Percentiles rank a stretch among this genome's conserved stretches.
Evolutionary conservation across 1,284 basidiomycete species (phyloP).

Genomic region (Inonotus obliquus): DNA sequence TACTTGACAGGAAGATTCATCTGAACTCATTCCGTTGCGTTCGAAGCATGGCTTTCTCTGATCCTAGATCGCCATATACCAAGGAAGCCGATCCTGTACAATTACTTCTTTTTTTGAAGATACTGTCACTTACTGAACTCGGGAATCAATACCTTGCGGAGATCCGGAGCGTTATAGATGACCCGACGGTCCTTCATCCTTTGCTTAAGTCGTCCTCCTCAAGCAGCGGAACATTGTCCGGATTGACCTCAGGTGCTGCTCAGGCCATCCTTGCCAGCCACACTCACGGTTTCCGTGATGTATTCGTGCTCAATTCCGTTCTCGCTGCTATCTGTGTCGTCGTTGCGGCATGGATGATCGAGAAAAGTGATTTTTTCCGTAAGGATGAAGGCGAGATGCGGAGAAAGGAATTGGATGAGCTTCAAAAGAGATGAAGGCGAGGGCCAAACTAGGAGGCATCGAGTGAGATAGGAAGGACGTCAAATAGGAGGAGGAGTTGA

Average conservation of each 20-base stretch:
- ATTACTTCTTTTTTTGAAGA: too few relatives aligned
- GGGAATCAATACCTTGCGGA: too few relatives aligned
- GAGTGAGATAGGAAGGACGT: not conserved
- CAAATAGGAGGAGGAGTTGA: not conserved
- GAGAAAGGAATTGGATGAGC: slow-evolving; percentile 22
- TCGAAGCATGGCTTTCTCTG: too few relatives aligned
- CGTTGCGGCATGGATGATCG: slow-evolving; percentile 25
- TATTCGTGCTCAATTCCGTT: slow-evolving; percentile 27
- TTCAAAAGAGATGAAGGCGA: not conserved
- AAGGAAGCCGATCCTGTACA: too few relatives aligned
- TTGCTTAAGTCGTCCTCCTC: not conserved
- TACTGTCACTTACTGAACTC: too few relatives aligned
- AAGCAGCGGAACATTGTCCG: not conserved
- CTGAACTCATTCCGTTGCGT: too few relatives aligned
- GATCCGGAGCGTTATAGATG: slow-evolving; percentile 11
- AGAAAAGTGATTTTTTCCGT: slow-evolving; percentile 27
- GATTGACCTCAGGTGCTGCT: not conserved
- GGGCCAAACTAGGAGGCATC: not conserved
- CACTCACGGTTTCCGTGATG: slow-evolving; percentile 28
- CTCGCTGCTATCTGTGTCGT: slow-evolving; percentile 22
- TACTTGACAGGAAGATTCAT: too few relatives aligned
- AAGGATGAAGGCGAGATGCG: slow-evolving; percentile 29
- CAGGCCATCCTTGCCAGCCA: slow-evolving; percentile 26
- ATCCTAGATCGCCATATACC: too few relatives aligned
- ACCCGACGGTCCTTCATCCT: slow-evolving; percentile 6